Conservation (phyloP, 345 rosid genomes). For the Murraya koenigii region DNA sequence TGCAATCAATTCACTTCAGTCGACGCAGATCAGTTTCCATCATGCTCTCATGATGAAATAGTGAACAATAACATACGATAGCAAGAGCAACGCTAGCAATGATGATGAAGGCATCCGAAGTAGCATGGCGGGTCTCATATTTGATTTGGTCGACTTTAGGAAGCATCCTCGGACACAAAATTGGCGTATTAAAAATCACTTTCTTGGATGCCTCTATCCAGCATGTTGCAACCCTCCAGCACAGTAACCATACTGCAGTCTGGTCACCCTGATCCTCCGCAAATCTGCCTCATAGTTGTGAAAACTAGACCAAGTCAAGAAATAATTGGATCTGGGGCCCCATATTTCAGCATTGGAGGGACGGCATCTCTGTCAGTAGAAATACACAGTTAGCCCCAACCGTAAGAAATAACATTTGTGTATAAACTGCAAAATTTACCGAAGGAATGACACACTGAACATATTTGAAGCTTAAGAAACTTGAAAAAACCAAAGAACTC, state of each 20-base stretch:
- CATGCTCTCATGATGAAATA: background rate
- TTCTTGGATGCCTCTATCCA: background rate
- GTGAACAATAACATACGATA: background rate
- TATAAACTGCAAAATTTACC: background rate
- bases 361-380: constrained; percentile 36
- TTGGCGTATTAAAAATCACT: background rate
- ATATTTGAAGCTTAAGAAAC: background rate
- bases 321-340: constrained; percentile 47
- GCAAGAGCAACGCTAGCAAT: background rate
- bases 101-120: background rate
- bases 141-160: background rate
- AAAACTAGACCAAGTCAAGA: constrained; percentile 22
- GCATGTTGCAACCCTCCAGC: background rate
- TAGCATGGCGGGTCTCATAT: background rate
- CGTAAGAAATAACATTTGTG: background rate
- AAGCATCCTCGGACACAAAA: background rate
- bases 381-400: background rate
- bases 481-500: background rate
- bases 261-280: background rate
- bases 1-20: background rate
- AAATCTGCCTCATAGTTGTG: background rate
- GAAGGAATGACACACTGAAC: background rate
- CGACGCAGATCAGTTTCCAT: background rate
- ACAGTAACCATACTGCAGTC: background rate
- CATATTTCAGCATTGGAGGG: constrained; percentile 43